Base-by-base conservation (phyloP, 352 stramenopile species). In the Phytophthora ohioensis region DNA sequence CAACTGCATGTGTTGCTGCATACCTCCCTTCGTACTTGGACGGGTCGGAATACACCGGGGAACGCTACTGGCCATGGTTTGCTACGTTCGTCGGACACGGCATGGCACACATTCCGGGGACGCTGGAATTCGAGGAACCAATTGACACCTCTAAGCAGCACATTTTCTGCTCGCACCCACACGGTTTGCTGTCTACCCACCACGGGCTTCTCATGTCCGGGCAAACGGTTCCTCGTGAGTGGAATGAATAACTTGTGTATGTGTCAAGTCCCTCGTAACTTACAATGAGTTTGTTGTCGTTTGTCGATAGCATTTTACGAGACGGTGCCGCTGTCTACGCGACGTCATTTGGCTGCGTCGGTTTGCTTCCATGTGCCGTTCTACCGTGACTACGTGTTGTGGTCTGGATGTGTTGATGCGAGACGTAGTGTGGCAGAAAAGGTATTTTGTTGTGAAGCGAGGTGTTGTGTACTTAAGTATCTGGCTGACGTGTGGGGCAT, bases 101-200 rank as follows among this genome's bases (percentile, higher is more conserved):
- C 27, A 73, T 90, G 61, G 51, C 73, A 4, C 57, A 71, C 27
- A 80, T 91, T 53, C 69, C 75, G 0, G 81, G 76, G 57, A 91
- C 84, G 51, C 67, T 94, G 39, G 84, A 94, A 64, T 92, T 88
- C 69, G 85, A 96, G 53, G 77, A 86, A 52, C 73, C 75, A 8
- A 64, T 94, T 47, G 77, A 90, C 38, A 76, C 82, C 5, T 61
- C 53, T 32, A 85, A 83, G 73, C 87, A 93, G 62, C 89, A 94
- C 59, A 87, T 96, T 32, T 92, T 93, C 53, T 90, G 77, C 57
- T 91, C 82, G 3, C 88, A 96, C 53, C 88, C 88, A 41, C 88
- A 96, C 55, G 88, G 87, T 12, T 56, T 94, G 10, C 49, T 92
- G 43, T 96, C 88, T 9, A 79, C 64, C 38, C 85, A 94, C 58